Evolutionary conservation across 805 yeast species (phyloP).

Genomic region (Candida golubevii): DNA sequence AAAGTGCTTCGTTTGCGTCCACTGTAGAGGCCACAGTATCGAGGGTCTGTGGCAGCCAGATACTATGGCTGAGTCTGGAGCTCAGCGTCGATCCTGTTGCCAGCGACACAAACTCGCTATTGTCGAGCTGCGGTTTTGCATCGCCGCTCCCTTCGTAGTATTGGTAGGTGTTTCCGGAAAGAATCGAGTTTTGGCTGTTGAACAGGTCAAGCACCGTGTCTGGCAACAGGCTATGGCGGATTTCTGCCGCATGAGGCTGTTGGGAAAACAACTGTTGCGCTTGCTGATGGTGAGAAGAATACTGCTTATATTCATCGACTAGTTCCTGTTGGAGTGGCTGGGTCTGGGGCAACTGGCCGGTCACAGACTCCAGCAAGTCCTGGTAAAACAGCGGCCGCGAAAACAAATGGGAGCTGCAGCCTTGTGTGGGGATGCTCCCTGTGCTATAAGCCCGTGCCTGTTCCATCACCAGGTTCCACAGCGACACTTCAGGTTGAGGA

Average conservation of each 20-base stretch:
- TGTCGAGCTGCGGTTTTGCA: slow-evolving; percentile 5
- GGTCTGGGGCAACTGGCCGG: neutral
- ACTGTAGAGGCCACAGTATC: neutral
- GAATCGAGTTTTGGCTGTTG: neutral
- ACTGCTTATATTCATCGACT: slow-evolving; percentile 2
- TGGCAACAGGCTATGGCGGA: neutral
- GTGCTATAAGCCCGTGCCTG: slow-evolving; percentile 4
- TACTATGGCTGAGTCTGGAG: slow-evolving; percentile 2
- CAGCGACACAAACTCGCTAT: slow-evolving; percentile 8
- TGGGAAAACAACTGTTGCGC: neutral
- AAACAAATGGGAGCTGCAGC: neutral
- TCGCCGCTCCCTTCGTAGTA: neutral
- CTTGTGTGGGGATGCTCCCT: neutral
- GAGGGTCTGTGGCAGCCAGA: slow-evolving; percentile 8
- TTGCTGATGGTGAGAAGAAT: slow-evolving; percentile 2
- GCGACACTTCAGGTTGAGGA: neutral
- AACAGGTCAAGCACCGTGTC: neutral
- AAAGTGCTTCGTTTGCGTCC: too few species aligned
- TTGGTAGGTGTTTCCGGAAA: neutral
- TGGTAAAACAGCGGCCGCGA: neutral
- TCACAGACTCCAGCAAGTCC: neutral
- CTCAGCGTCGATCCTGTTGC: slow-evolving; percentile 5
- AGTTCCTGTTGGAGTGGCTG: slow-evolving; percentile 2
- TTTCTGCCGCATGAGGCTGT: neutral
- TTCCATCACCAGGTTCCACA: slow-evolving; percentile 7